phyloP scores from a whole-genome alignment of 495 filamentous ascomycete species.

The Penicillium egyptiacum region DNA sequence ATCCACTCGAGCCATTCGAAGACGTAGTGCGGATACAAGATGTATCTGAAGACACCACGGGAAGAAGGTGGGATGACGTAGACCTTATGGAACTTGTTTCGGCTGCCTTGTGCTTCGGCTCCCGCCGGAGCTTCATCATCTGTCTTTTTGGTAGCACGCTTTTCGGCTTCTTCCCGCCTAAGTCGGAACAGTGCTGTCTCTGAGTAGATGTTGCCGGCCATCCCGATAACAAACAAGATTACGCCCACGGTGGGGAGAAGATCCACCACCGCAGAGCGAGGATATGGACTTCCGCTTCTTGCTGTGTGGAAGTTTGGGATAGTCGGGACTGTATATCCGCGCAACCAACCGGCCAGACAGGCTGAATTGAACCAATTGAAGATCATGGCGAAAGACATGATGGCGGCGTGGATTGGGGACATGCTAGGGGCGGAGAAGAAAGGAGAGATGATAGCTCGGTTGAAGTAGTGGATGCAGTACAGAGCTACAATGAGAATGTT shows the following conservation, averaged over 20 bases:
- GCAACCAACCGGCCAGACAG: slow-evolving; percentile 76
- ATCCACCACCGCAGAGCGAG: slow-evolving; percentile 4
- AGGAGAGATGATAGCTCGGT: slow-evolving; percentile 82
- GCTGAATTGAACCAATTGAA: slow-evolving; percentile 83
- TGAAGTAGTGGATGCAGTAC: slow-evolving; percentile 73
- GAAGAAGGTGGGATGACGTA: slow-evolving; percentile 84
- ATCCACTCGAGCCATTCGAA: slow-evolving; percentile 96
- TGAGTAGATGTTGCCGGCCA: slow-evolving; percentile 77
- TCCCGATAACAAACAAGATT: slow-evolving; percentile 63
- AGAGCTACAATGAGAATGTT: slow-evolving; percentile 38
- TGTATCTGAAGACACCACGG: slow-evolving; percentile 74
- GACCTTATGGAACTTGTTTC: slow-evolving; percentile 63
- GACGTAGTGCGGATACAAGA: slow-evolving; percentile 91
- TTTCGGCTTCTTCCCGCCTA: slow-evolving; percentile 52
- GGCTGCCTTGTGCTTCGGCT: slow-evolving; percentile 18
- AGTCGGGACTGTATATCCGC: slow-evolving; percentile 46
- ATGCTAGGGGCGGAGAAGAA: slow-evolving; percentile 80
- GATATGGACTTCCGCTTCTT: slow-evolving; percentile 3
- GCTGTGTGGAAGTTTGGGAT: slow-evolving; percentile 20
- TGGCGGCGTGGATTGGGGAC: slow-evolving; percentile 73
- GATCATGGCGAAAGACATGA: slow-evolving; percentile 57
- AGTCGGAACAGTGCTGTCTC: slow-evolving; percentile 60
- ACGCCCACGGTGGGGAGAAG: slow-evolving; percentile 46
- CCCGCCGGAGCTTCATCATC: slow-evolving; percentile 36
- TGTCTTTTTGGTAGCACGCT: slow-evolving; percentile 44